A percentile compares a stretch with the other conserved stretches of the same genome.
Evolutionary conservation across 192 early-diverging fungal species (phyloP).

Genomic region (Podila verticillata): DNA sequence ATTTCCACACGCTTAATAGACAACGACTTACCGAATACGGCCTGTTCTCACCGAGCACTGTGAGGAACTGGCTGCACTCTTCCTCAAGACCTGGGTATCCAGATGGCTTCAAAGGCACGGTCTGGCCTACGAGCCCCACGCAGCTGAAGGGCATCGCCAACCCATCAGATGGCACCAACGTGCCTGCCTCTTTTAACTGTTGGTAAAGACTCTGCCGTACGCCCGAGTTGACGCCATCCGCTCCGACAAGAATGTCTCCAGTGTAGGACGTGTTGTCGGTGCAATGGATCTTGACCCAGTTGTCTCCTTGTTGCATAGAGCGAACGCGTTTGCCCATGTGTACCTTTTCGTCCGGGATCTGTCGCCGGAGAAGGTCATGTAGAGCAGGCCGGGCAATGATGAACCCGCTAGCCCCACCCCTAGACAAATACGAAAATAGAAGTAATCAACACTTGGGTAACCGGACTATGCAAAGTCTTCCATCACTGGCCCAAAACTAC

Average conservation of each 20-base stretch:
- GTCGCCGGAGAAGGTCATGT: no score
- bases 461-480: neutral
- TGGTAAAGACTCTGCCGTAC: conserved; percentile 3
- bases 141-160: neutral
- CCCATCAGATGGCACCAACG: neutral
- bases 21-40: neutral
- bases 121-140: neutral
- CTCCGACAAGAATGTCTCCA: neutral
- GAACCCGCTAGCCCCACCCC: no score
- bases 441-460: no score
- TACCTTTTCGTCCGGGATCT: no score
- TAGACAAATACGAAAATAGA: no score
- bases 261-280: neutral
- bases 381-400: no score
- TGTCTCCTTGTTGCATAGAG: no score
- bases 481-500: neutral
- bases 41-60: neutral
- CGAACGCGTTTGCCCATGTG: no score
- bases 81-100: neutral
- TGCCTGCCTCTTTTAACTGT: conserved; percentile 3
- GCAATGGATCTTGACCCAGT: neutral
- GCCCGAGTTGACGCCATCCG: no score
- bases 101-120: neutral
- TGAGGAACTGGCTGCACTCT: neutral
- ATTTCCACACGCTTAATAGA: neutral